Percentiles rank a stretch among this genome's conserved stretches.
phyloP scores from a whole-genome alignment of 2,329 filamentous ascomycete species.

The Myriosclerotinia curreyana region DNA sequence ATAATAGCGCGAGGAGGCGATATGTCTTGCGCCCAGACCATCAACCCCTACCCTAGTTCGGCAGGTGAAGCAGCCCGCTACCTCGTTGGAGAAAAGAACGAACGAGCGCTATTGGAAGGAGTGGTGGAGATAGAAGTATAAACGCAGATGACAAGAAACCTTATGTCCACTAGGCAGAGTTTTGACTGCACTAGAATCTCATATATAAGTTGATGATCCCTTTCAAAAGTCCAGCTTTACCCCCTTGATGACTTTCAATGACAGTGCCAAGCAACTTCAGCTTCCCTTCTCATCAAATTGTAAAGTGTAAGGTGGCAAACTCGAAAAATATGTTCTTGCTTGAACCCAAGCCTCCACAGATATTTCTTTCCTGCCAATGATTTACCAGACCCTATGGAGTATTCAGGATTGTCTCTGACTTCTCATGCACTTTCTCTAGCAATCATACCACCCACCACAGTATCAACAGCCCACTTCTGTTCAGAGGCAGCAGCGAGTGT shows the following conservation, averaged over 20 bases:
- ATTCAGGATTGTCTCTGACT: neutral
- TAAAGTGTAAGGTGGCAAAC: neutral
- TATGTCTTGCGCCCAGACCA: constrained; percentile 15
- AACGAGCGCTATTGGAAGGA: constrained; percentile 22
- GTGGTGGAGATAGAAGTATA: constrained; percentile 33
- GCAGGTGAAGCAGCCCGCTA: constrained; percentile 27
- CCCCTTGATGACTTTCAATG: constrained; percentile 27
- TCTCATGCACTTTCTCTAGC: neutral
- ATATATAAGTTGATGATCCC: constrained; percentile 31
- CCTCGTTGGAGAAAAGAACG: constrained; percentile 21
- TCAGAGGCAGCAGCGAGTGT: neutral
- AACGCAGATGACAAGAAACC: constrained; percentile 32
- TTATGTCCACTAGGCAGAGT: constrained; percentile 33
- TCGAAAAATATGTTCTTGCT: neutral
- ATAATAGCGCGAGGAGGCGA: constrained; percentile 19
- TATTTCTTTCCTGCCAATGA: constrained; percentile 1
- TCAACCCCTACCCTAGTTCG: constrained; percentile 24
- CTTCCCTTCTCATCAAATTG: constrained; percentile 7
- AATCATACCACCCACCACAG: neutral
- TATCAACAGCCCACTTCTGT: neutral
- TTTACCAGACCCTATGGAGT: constrained; percentile 1
- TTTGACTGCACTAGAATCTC: constrained; percentile 24
- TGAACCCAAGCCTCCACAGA: constrained; percentile 7
- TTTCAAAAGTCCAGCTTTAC: constrained; percentile 25
- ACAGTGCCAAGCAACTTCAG: constrained; percentile 15